Percentiles rank a stretch among this genome's conserved stretches.
Conservation (phyloP, 176 grass and related monocot species). For the Cenchrus fungigraminus region DNA sequence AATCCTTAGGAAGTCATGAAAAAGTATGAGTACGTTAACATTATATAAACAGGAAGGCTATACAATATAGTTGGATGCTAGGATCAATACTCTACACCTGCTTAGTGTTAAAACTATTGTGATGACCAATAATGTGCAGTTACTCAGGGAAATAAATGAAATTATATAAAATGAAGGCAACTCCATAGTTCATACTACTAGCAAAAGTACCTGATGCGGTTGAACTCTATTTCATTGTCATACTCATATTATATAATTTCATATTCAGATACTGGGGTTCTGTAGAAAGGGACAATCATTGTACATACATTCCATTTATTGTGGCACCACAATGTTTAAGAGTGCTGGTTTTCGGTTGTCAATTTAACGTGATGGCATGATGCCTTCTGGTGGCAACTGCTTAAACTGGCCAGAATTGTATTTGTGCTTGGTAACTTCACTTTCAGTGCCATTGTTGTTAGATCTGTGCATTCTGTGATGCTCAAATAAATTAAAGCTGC, state of each 20-base stretch:
- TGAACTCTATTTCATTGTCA: neutral
- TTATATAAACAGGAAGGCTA: neutral
- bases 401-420: neutral
- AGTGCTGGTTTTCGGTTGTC: neutral
- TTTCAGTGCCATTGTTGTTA: constrained; percentile 31
- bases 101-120: neutral
- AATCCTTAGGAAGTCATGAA: neutral
- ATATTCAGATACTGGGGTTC: neutral
- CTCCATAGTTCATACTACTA: neutral
- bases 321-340: neutral
- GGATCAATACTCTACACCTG: neutral
- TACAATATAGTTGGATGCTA: neutral
- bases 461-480: constrained; percentile 3
- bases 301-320: constrained; percentile 3
- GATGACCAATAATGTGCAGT: neutral
- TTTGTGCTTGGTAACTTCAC: neutral
- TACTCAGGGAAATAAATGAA: neutral
- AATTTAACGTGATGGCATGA: constrained; percentile 7
- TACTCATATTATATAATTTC: constrained; percentile 13
- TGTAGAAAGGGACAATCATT: constrained; percentile 2
- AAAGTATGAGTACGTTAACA: neutral
- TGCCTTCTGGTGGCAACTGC: constrained; percentile 8
- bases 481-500: constrained; percentile 20
- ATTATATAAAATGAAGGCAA: neutral
- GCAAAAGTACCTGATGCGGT: neutral